phyloP scores from a whole-genome alignment of 345 rosid species.

The Sonneratia caseolaris region DNA sequence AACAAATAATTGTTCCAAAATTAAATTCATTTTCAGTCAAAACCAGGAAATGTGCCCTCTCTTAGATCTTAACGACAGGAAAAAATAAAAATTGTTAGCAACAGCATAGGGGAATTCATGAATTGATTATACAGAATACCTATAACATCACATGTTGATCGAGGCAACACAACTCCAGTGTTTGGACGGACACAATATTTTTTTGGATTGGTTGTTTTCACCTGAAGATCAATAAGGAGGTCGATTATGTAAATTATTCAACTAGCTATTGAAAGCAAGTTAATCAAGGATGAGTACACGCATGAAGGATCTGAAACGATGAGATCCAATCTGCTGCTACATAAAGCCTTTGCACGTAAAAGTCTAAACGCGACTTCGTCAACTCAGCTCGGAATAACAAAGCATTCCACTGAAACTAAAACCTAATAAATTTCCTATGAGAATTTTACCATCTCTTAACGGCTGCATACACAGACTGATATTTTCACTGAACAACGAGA shows the following conservation, averaged over 20 bases:
- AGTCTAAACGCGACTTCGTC: no score
- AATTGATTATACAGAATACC: conserved; percentile 23
- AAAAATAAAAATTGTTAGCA: not conserved
- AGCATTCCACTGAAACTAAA: not conserved
- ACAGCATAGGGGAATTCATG: not conserved
- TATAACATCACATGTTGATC: conserved; percentile 51
- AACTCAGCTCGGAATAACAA: not conserved
- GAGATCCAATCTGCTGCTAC: not conserved
- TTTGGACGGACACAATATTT: conserved; percentile 82
- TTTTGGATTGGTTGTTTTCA: conserved; percentile 77
- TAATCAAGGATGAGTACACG: not conserved
- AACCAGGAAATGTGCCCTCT: not conserved
- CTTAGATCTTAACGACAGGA: not conserved
- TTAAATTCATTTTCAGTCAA: not conserved
- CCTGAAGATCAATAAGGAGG: conserved; percentile 25
- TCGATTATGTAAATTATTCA: not conserved
- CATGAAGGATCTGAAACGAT: not conserved
- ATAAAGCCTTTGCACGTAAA: not conserved
- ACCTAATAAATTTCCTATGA: not conserved
- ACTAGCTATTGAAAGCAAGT: not conserved
- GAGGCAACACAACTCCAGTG: conserved; percentile 63
- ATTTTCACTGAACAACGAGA: not conserved
- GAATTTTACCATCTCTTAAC: not conserved
- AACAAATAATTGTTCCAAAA: not conserved
- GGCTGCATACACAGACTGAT: not conserved